phyloP scores from a whole-genome alignment of 1,284 basidiomycete genomes.

The Cystobasidium slooffiae region DNA sequence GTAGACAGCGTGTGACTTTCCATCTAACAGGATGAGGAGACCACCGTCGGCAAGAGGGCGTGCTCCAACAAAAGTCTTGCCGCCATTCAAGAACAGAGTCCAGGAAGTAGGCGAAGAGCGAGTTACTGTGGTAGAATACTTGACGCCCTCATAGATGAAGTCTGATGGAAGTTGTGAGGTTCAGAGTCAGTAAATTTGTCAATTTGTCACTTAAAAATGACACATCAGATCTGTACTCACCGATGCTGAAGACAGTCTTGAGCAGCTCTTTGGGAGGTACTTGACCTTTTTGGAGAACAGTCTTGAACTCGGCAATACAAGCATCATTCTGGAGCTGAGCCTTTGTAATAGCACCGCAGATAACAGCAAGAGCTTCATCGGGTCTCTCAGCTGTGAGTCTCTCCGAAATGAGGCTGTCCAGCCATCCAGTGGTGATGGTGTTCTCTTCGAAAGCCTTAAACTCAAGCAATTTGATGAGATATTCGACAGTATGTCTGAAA shows the following conservation, averaged over 20 bases:
- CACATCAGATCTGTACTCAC: conserved; percentile 61
- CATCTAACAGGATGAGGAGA: conserved; percentile 85
- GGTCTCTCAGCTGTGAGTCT: conserved; percentile 97
- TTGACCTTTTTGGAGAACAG: conserved; percentile 95
- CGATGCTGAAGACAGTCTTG: conserved; percentile 95
- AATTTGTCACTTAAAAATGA: neutral
- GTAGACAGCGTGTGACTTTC: conserved; percentile 95
- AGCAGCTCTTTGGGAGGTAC: conserved; percentile 92
- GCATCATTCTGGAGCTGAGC: conserved; percentile 87
- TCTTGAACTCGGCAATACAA: conserved; percentile 91
- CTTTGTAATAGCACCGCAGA: conserved; percentile 97
- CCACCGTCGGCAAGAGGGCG: conserved; percentile 94
- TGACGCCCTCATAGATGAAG: conserved; percentile 95
- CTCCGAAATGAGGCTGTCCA: conserved; percentile 92
- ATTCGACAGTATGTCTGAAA: conserved; percentile 98
- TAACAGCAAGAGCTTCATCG: conserved; percentile 86
- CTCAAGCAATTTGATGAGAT: conserved; percentile 69
- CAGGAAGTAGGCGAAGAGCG: conserved; percentile 85
- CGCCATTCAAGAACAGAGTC: conserved; percentile 96
- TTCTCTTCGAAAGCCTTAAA: conserved; percentile 96
- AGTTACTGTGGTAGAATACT: conserved; percentile 94
- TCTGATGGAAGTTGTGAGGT: neutral
- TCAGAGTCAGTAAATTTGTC: neutral
- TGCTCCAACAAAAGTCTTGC: conserved; percentile 83
- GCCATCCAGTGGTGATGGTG: conserved; percentile 97